Evolutionary conservation across 805 yeast species (phyloP), one percentile per base, ranked within the genome.

Genomic region (Pichia heedii): DNA sequence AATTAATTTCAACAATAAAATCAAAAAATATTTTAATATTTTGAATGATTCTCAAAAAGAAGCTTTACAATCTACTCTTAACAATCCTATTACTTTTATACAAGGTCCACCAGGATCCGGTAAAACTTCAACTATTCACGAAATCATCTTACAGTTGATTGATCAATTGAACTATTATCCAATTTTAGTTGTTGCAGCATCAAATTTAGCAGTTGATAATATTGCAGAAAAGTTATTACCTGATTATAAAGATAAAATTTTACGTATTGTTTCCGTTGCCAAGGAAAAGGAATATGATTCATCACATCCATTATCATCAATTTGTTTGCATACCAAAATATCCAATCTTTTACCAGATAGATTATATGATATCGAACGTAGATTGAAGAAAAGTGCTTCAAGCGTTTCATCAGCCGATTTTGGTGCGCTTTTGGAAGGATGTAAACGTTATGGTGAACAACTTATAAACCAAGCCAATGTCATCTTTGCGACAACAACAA

Each of bases 41-140:
- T 45, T 85, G 33, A 87, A 86, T 54, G 70, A 68, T 0, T 82
- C 96, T 0, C 98, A 90, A 59, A 70, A 69, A 35, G 63, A 68
- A 3, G 96, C 97, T 0, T 76, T 89, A 5, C 67, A 68, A 29
- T 82, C 84, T 54, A 73, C 95, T 0, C 47, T 88, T 22, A 84
- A 84, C 53, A 76, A 80, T 19, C 56, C 67, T 58, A 39, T 74
- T 9, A 61, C 76, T 0, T 70, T 82, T 9, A 69, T 82, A 9
- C 87, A 82, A 53, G 90, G 90, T 1, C 90, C 89, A 1, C 88
- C 88, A 1, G 89, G 89, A 7, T 80, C 88, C 0, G 89, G 89
- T 21, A 81, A 81, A 56, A 89, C 97, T 0, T 82, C 82, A 42
- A 89, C 97, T 0, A 58, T 90, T 22, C 76, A 87, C 21, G 97